phyloP scores from a whole-genome alignment of 2,329 filamentous ascomycete species.

The Fusarium sacchari region DNA sequence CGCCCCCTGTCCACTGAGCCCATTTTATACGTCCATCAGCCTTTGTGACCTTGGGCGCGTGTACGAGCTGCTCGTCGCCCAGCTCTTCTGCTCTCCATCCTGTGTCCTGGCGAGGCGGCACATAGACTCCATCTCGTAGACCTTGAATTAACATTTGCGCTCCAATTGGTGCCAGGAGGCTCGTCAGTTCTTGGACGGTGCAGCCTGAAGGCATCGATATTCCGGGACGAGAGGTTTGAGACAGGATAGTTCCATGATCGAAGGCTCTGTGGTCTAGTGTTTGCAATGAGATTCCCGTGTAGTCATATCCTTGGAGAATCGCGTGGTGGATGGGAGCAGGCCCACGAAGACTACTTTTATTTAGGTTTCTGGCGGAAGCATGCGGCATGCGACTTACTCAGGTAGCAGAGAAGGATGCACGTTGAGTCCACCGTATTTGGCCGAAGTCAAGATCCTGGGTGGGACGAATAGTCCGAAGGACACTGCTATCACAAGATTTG shows the following conservation, averaged over 20 bases:
- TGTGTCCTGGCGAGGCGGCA: slow-evolving; percentile 65
- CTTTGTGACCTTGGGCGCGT: slow-evolving; percentile 79
- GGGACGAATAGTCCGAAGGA: slow-evolving; percentile 95
- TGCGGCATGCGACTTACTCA: slow-evolving; percentile 64
- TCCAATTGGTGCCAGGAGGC: slow-evolving; percentile 69
- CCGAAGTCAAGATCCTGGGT: slow-evolving; percentile 72
- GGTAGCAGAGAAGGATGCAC: slow-evolving; percentile 92
- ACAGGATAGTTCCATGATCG: slow-evolving; percentile 80
- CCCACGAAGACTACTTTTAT: slow-evolving; percentile 74
- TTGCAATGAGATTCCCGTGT: slow-evolving; percentile 85
- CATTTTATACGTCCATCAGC: slow-evolving; percentile 72
- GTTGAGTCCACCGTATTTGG: slow-evolving; percentile 89
- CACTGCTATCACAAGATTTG: slow-evolving; percentile 88
- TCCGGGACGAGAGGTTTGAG: slow-evolving; percentile 71
- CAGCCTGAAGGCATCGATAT: slow-evolving; percentile 59
- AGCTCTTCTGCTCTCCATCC: slow-evolving; percentile 41
- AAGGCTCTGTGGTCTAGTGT: slow-evolving; percentile 82
- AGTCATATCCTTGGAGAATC: slow-evolving; percentile 69
- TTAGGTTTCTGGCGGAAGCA: slow-evolving; percentile 8
- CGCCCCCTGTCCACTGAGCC: slow-evolving; percentile 59
- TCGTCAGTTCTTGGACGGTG: slow-evolving; percentile 54
- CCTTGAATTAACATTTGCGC: slow-evolving; percentile 76
- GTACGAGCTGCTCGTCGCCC: slow-evolving; percentile 42
- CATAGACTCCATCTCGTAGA: slow-evolving; percentile 70
- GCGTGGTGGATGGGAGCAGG: slow-evolving; percentile 88